Evolutionary conservation across 176 grass and related monocot genomes (phyloP), one percentile per base, ranked within the genome.

Genomic region (Themeda triandra): DNA sequence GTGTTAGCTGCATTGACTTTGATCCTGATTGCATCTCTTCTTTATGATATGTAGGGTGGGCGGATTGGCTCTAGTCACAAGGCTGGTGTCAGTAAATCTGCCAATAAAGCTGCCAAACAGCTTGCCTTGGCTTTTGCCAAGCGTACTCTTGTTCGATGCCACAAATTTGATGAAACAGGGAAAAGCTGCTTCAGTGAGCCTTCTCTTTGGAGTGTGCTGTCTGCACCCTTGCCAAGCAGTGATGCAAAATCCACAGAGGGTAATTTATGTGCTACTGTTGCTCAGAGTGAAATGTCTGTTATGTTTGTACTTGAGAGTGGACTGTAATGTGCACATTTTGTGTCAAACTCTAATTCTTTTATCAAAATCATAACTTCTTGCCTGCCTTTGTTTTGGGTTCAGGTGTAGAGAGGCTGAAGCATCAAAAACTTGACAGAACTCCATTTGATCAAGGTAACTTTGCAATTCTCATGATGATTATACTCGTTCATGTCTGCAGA

Each of bases 151-250:
- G 82, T 78, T 45, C 91, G 90, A 70, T 97, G 88, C 71, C 86
- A 82, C 25, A 86, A 85, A 76, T 97, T 92, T 54, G 88, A 94
- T 86, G 88, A 90, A 90, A 90, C 82, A 21, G 90, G 90, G 75
- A 89, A 36, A 68, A 97, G 95, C 77, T 94, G 95, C 75, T 97
- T 92, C 74, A 90, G 84, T 41, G 92, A 97, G 54, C 84, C 88
- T 75, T 53, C 86, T 56, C 84, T 94, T 42, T 77, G 78, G 83
- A 83, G 92, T 83, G 70, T 85, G 27, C 69, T 97, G 45, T 87
- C 87, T 77, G 75, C 79, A 18, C 77, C 90, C n/a, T 78, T 91
- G 42, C 84, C 82, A 39, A 75, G 58, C 73, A 87, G 59, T 2
- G 48, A 89, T 59, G 18, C 75, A 37, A 94, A 92, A 58, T 72